Percentiles rank a stretch among this genome's conserved stretches.
These are phyloP conservation scores for Phytophthora agathidicida DNA, from an alignment of 352 stramenopile genomes.

Conservation along the genomic window DNA sequence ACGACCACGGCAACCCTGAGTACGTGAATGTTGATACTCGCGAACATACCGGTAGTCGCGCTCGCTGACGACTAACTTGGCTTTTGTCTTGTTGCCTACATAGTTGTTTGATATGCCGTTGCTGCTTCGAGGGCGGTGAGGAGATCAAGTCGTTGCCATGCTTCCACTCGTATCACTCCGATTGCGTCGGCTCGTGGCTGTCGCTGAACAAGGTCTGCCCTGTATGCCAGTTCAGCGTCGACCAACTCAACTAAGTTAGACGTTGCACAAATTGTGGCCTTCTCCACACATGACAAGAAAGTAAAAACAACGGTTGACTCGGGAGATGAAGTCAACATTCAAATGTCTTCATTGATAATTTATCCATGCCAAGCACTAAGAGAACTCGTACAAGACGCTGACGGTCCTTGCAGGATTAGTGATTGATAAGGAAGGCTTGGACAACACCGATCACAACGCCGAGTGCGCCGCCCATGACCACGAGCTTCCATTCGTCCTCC, in stretches of 20 bases:
- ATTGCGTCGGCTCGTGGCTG: constrained; percentile 94
- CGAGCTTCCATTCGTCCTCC: constrained; percentile 98
- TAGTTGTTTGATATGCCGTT: constrained; percentile 94
- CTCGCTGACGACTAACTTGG: not conserved
- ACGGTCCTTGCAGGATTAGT: constrained; percentile 39
- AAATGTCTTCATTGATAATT: constrained; percentile 57
- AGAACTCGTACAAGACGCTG: not conserved
- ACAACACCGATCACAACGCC: constrained; percentile 91
- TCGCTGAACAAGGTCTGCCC: constrained; percentile 92
- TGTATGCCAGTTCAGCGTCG: constrained; percentile 87
- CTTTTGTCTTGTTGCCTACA: not conserved
- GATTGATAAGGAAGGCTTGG: constrained; percentile 92
- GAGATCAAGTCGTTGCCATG: constrained; percentile 94
- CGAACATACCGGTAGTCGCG: not conserved
- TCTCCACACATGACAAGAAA: constrained; percentile 4
- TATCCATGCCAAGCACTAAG: constrained; percentile 40
- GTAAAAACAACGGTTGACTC: constrained; percentile 27
- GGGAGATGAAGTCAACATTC: too few species aligned
- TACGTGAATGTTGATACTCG: constrained; percentile 27
- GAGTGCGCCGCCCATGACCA: constrained; percentile 95
- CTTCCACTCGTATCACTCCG: constrained; percentile 94
- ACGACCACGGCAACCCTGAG: constrained; percentile 58
- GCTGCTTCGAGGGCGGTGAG: constrained; percentile 89
- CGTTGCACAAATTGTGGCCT: not conserved
- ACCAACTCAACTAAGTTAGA: constrained; percentile 46